phyloP scores from a whole-genome alignment of 163 green algal genomes.

The Volvox carteri region DNA sequence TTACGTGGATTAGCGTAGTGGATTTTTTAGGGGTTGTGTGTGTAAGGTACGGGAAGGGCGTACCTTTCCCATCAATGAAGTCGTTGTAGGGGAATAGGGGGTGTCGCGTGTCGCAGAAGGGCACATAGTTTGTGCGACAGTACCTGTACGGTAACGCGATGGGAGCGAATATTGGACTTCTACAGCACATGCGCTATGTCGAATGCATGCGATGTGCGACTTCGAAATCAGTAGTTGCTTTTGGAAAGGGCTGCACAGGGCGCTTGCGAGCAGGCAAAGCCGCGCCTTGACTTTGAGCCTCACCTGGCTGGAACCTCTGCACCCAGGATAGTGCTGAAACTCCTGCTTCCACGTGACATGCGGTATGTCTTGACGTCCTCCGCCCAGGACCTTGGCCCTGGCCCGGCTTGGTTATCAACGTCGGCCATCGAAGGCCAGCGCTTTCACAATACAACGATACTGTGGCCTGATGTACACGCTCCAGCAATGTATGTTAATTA shows the following conservation, averaged over 20 bases:
- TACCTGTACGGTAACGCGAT: constrained; percentile 47
- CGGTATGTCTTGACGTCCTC: constrained; percentile 53
- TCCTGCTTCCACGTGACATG: constrained; percentile 1
- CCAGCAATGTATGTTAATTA: too few species aligned
- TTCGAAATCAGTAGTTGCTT: too few species aligned
- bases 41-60: too few species aligned
- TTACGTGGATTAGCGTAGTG: too few species aligned
- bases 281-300: neutral
- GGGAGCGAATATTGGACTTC: too few species aligned
- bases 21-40: too few species aligned
- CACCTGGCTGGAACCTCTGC: neutral
- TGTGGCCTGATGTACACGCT: neutral
- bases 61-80: constrained; percentile 41
- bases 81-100: constrained; percentile 66
- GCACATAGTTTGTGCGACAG: constrained; percentile 57
- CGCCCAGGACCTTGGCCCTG: constrained; percentile 38
- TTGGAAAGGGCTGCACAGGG: too few species aligned
- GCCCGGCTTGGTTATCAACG: neutral
- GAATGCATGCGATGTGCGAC: too few species aligned
- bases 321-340: constrained; percentile 22
- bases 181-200: too few species aligned
- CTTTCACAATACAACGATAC: neutral
- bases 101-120: constrained; percentile 56
- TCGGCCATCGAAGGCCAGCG: constrained; percentile 7
- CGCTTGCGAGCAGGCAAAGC: too few species aligned